Conservation (phyloP, 768 basidiomycete genomes). For the Peribolospora baueri region DNA sequence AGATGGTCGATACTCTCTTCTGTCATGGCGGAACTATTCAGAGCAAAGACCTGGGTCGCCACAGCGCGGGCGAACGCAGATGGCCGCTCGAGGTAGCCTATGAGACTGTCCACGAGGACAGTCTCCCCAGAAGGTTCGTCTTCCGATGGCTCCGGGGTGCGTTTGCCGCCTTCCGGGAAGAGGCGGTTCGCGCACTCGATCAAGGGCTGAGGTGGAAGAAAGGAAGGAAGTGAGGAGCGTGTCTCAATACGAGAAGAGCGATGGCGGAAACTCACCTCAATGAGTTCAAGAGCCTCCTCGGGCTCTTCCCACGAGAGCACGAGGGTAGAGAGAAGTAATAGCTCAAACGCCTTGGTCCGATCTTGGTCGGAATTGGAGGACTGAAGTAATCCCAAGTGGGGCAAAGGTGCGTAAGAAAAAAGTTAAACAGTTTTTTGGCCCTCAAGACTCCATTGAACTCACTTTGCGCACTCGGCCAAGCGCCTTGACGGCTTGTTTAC, state of each 20-base stretch:
- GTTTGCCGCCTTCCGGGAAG: neutral
- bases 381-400: neutral
- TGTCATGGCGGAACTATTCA: constrained; percentile 20
- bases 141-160: constrained; percentile 14
- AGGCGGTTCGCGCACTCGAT: neutral
- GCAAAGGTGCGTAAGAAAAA: too few species aligned
- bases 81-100: constrained; percentile 65
- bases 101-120: constrained; percentile 62
- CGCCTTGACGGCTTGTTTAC: too few species aligned
- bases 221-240: constrained; percentile 35
- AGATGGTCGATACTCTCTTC: too few species aligned
- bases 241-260: constrained; percentile 18
- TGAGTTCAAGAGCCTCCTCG: constrained; percentile 32
- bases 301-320: constrained; percentile 47
- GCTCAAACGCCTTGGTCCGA: too few species aligned
- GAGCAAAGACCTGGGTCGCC: constrained; percentile 53
- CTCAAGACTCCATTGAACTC: too few species aligned
- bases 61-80: constrained; percentile 55
- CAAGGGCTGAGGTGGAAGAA: constrained; percentile 26
- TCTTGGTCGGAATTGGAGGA: too few species aligned
- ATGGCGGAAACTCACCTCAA: constrained; percentile 32
- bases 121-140: constrained; percentile 44
- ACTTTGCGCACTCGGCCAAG: too few species aligned
- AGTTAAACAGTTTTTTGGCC: too few species aligned
- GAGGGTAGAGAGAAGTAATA: constrained; percentile 23